phyloP scores from a whole-genome alignment of 352 stramenopile genomes.

The Thraustochytrium striatum region DNA sequence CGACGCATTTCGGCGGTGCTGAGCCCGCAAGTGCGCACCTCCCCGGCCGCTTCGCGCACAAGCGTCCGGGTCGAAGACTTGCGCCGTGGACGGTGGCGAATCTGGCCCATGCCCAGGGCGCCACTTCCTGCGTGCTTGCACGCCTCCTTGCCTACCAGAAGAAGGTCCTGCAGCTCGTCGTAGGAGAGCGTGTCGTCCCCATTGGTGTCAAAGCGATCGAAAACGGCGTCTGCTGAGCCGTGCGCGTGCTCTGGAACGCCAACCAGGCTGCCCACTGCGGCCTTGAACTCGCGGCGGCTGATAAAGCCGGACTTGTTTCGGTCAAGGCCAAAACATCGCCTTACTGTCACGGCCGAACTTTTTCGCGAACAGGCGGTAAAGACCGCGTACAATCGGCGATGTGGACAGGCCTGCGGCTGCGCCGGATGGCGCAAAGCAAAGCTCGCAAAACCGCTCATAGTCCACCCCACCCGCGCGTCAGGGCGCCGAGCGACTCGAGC shows the following conservation, averaged over 20 bases:
- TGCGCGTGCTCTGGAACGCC: not conserved
- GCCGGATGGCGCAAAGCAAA: not conserved
- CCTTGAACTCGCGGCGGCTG: not conserved
- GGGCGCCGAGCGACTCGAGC: not conserved
- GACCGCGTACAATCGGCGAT: not conserved
- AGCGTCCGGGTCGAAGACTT: no score
- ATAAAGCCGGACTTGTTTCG: not conserved
- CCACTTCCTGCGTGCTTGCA: no score
- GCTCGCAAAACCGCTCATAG: not conserved
- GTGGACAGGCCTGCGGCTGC: no score
- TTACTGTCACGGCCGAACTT: not conserved
- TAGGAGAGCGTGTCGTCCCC: constrained; percentile 1
- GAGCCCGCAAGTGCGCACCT: no score
- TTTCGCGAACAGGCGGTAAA: not conserved
- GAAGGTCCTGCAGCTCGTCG: not conserved
- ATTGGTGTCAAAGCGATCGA: constrained; percentile 24
- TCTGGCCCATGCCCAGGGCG: no score
- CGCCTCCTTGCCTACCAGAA: no score
- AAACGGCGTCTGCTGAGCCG: not conserved
- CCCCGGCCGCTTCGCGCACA: no score
- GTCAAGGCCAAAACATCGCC: not conserved
- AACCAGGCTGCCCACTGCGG: not conserved
- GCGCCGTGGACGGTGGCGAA: no score
- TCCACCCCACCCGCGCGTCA: no score
- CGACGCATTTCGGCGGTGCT: not conserved